Base-by-base conservation (phyloP, 129 eudicot genomes). In the Oenanthe sinensis region DNA sequence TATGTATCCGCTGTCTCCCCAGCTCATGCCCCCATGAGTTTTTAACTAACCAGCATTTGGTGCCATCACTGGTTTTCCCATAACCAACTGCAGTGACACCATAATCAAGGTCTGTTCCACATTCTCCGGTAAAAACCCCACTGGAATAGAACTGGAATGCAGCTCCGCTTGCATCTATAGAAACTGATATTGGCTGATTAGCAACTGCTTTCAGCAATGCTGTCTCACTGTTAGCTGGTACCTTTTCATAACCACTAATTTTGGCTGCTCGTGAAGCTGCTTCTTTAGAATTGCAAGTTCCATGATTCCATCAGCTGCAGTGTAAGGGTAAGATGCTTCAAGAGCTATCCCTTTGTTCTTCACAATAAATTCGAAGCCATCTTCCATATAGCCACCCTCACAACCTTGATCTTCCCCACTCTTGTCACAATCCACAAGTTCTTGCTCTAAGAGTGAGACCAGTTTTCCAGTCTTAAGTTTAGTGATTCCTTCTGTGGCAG, bases 1-100 rank as follows among this genome's bases (percentile, higher is more conserved):
- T 74, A 89, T 80, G 50, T 86, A 89, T 17, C 90, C 90, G n/a
- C 79, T 71, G 42, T 86, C 83, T 19, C 92, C 92, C 89, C 92
- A 88, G 20, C 75, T 69, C 11, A 83, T 63, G 3, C 87, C 85
- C 85, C 81, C 88, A 83, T 7, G 81, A 86, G 40, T 82, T 82
- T 77, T 79, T 85, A 1, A 83, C 30, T 16, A 83, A 15, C 89
- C 89, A 86, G 14, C 83, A 83, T 37, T 86, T 83, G 26, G 63
- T 75, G 16, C 79, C 81, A 54, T 72, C 82, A 40, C 39, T 45
- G 68, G 28, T 44, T 9, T 49, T 80, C 7, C 89, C 89, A 69
- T 83, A 83, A 22, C 89, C 89, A 9, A 83, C 76, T 36, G 75
- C 71, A 17, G 89, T 83, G 30, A 86, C 82, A 17, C 80, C 87